phyloP scores from a whole-genome alignment of 2,329 filamentous ascomycete genomes.

The Stenocarpella maydis region DNA sequence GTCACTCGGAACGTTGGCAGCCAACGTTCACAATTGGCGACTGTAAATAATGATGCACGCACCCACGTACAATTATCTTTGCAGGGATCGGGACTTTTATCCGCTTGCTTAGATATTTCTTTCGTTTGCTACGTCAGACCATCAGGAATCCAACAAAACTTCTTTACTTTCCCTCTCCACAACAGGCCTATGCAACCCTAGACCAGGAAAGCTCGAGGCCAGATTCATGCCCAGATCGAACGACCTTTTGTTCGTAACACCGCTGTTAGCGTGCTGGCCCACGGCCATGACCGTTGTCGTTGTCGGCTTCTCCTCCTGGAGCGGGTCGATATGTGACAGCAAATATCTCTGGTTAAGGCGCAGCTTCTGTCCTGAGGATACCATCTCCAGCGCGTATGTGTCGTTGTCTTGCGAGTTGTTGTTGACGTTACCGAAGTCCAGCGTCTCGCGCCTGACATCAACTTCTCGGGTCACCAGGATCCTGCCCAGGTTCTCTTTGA shows the following conservation, averaged over 20 bases:
- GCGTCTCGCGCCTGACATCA: conserved; percentile 38
- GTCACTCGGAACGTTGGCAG: neutral
- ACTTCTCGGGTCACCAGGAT: conserved; percentile 50
- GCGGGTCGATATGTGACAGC: neutral
- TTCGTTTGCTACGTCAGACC: neutral
- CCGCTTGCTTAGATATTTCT: neutral
- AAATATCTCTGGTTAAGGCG: neutral
- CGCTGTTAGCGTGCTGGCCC: neutral
- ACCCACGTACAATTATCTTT: neutral
- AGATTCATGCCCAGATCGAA: conserved; percentile 10
- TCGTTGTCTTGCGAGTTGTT: conserved; percentile 1
- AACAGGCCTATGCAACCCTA: neutral
- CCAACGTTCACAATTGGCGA: neutral
- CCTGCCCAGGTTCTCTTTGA: conserved; percentile 41
- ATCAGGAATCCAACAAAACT: neutral
- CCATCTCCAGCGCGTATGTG: neutral
- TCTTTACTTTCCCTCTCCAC: conserved; percentile 20
- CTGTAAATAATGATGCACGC: too few species aligned
- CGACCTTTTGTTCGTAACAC: neutral
- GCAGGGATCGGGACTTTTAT: too few species aligned
- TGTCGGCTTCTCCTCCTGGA: conserved; percentile 5
- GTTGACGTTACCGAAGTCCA: conserved; percentile 2
- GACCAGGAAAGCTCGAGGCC: neutral
- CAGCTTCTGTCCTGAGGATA: neutral
- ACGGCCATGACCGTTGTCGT: conserved; percentile 17